A percentile compares a stretch with the other conserved stretches of the same genome.
Evolutionary conservation across 2,329 filamentous ascomycete species (phyloP).

Genomic region (Thermoascus crustaceus): DNA sequence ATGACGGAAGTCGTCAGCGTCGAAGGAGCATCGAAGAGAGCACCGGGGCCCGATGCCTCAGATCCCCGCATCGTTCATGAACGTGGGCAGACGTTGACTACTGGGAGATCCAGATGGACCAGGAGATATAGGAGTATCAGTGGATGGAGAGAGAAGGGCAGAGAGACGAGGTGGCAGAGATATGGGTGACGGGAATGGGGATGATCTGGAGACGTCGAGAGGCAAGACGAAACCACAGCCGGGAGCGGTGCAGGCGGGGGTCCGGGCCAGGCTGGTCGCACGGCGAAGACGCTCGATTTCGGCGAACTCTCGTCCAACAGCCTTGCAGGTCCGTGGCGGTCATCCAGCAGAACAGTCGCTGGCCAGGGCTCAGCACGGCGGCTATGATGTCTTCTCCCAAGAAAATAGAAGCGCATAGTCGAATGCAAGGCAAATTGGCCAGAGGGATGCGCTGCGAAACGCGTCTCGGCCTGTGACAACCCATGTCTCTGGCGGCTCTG

Average conservation of each 20-base stretch:
- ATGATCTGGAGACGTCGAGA: too few species aligned
- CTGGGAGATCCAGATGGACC: slow-evolving; percentile 4
- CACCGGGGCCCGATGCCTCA: slow-evolving; percentile 32
- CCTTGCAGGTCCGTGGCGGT: too few species aligned
- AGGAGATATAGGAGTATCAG: too few species aligned
- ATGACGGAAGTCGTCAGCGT: slow-evolving; percentile 25
- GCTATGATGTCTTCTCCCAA: too few species aligned
- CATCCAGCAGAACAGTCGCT: not conserved
- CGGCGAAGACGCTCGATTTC: too few species aligned
- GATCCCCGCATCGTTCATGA: slow-evolving; percentile 33
- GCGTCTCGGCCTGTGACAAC: too few species aligned
- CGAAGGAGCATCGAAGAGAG: slow-evolving; percentile 26
- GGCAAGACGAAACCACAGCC: slow-evolving; percentile 1
- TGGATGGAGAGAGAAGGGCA: slow-evolving; percentile 2
- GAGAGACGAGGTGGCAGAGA: not conserved
- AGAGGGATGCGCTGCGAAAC: too few species aligned
- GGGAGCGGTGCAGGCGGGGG: not conserved
- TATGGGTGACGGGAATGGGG: slow-evolving; percentile 1
- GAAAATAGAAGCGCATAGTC: too few species aligned
- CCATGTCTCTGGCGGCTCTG: too few species aligned
- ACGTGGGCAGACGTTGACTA: slow-evolving; percentile 8
- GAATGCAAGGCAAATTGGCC: too few species aligned
- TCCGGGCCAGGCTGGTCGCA: not conserved
- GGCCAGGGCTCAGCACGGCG: too few species aligned
- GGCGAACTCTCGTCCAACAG: too few species aligned